Evolutionary conservation across 257 asterid genomes (phyloP), one percentile per base, ranked within the genome.

Genomic region (Forsythia suspensa): DNA sequence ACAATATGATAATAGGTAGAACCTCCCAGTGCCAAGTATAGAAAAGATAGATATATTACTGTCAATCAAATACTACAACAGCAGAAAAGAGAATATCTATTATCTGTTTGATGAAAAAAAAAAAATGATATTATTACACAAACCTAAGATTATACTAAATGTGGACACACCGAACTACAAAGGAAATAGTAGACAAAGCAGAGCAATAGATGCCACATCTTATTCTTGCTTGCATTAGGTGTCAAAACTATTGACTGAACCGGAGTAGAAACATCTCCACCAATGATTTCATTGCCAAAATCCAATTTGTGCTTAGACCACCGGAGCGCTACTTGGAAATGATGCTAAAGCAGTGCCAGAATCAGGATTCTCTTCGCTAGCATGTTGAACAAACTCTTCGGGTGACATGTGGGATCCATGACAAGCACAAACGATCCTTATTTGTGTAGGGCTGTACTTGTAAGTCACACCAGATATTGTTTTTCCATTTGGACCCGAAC

Each of bases 371-470:
- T 91, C 97, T 81, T 92, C 96, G 15, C 76, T 75, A 65, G 97
- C 97, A 81, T 93, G 98, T 65, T 86, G 86, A 39, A 90, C 88
- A 72, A 95, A 95, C 74, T 91, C 99, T 37, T 92, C 98, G 0
- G 98, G 98, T 21, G 98, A 92, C 97, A 95, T 87, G 84, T 95
- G 97, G 55, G 92, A 75, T n/a, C 98, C 95, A 70, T 95, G 99
- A 83, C 97, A 95, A 76, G 98, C 98, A 68, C 98, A 95, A 42
- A 93, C 97, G 15, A 95, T 92, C 87, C 83, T 88, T 86, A 93
- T 88, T 83, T 95, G 97, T 9, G 97, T 89, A 21, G 98, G 91
- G 80, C 94, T 95, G 66, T 59, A 92, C 82, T 88, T 88, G 87
- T 95, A 95, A 0, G 98, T 95, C 73, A 93, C 99, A 44, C 99